Evolutionary conservation across 495 filamentous ascomycete genomes (phyloP).

Genomic region (Clohesyomyces aquaticus): DNA sequence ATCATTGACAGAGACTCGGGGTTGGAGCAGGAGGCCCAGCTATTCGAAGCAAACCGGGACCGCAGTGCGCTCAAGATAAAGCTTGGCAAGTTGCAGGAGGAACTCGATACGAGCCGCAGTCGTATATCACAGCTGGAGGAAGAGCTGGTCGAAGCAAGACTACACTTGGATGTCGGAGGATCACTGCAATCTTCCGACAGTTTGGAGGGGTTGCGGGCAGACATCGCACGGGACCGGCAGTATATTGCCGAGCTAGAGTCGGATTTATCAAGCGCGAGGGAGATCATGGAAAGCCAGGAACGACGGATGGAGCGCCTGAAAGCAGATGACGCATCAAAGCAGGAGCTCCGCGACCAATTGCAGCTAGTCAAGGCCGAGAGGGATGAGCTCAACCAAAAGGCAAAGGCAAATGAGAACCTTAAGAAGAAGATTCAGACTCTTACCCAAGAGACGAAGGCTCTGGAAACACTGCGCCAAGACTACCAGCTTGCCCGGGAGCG

Average conservation of each 20-base stretch:
- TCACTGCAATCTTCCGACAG: constrained; percentile 36
- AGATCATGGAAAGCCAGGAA: constrained; percentile 59
- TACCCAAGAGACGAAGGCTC: constrained; percentile 54
- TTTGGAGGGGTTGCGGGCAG: constrained; percentile 41
- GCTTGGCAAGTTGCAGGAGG: constrained; percentile 27
- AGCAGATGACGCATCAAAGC: constrained; percentile 47
- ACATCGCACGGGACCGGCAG: constrained; percentile 42
- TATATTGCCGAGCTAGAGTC: constrained; percentile 49
- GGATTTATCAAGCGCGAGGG: constrained; percentile 43
- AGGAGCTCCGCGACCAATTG: constrained; percentile 55
- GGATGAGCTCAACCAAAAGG: constrained; percentile 75
- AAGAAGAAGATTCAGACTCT: constrained; percentile 71
- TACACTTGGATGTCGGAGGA: constrained; percentile 42
- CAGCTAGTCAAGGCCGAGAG: constrained; percentile 71
- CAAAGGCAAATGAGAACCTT: constrained; percentile 72
- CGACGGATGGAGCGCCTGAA: constrained; percentile 64
- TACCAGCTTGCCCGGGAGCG: constrained; percentile 62
- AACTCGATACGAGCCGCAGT: constrained; percentile 39
- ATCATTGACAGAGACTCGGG: constrained; percentile 43
- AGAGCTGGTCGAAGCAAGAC: constrained; percentile 44
- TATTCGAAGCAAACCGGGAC: constrained; percentile 40
- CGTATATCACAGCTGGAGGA: constrained; percentile 45
- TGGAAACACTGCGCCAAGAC: constrained; percentile 42
- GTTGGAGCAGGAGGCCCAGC: constrained; percentile 45
- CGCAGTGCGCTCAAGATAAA: constrained; percentile 26